phyloP scores from a whole-genome alignment of 371 early-diverging fungal genomes.

The Homolaphlyctis polyrhiza region DNA sequence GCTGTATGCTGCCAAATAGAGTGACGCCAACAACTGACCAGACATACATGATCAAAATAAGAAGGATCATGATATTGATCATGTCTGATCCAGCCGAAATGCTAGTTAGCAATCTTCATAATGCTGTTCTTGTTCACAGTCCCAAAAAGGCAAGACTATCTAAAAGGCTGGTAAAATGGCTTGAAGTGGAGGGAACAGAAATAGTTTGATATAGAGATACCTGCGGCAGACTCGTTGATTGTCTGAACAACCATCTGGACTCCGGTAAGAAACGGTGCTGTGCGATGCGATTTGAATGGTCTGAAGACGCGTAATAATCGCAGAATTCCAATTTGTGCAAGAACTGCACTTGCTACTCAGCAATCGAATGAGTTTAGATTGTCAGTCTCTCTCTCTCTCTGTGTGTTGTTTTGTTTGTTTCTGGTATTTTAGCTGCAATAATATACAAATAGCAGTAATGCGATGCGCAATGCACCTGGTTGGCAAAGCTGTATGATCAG shows the following conservation, averaged over 20 bases:
- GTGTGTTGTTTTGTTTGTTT: too few relatives aligned
- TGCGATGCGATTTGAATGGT: slow-evolving; percentile 27
- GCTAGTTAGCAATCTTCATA: too few relatives aligned
- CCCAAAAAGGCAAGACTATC: too few relatives aligned
- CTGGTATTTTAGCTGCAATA: not conserved
- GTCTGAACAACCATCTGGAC: slow-evolving; percentile 30
- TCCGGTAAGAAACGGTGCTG: slow-evolving; percentile 23
- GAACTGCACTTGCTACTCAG: not conserved
- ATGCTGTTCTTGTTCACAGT: too few relatives aligned
- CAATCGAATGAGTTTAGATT: not conserved
- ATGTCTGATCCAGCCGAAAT: slow-evolving; percentile 18
- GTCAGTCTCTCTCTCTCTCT: too few relatives aligned
- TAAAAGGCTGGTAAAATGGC: too few relatives aligned
- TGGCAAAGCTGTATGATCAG: slow-evolving; percentile 19
- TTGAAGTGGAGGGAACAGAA: too few relatives aligned
- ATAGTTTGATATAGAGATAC: too few relatives aligned
- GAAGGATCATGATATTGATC: slow-evolving; percentile 28
- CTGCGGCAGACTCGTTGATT: slow-evolving; percentile 27
- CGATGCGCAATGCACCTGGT: slow-evolving; percentile 9
- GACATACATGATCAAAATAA: slow-evolving; percentile 35
- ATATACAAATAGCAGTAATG: not conserved
- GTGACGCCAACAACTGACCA: slow-evolving; percentile 39
- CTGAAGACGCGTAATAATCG: slow-evolving; percentile 28
- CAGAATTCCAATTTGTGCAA: slow-evolving; percentile 14
- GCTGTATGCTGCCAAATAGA: slow-evolving; percentile 17